Base-by-base conservation (phyloP, 2,329 filamentous ascomycete species). In the Rhytidhysteron rufulum region DNA sequence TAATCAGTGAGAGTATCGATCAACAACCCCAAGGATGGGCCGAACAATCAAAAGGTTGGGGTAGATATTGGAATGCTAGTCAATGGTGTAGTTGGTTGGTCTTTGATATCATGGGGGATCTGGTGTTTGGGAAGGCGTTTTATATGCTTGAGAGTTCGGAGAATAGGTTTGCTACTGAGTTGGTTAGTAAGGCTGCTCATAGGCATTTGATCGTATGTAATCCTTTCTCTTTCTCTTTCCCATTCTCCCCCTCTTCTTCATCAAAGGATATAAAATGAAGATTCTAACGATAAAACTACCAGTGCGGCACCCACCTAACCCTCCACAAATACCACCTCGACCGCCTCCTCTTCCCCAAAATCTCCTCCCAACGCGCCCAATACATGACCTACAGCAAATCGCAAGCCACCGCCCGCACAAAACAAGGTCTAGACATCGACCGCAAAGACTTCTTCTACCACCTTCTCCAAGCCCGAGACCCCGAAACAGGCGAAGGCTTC, bases 31-130 rank as follows among this genome's bases (percentile, higher is more conserved):
- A 39, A 7, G 47, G 41, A 20, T 37, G 19, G 15, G 15, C 35
- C 20, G 47, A 34, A 20, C 21, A 44, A 25, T 41, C 34, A 33
- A 33, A 61, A 29, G 63, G 55, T n/a, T 75, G 71, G 69, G 63
- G 61, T 22, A 38, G 51, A 18, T 50, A 62, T 13, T 62, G 67
- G 50, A 70, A 77, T 40, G 68, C 74, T 46, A 66, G 67, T 7
- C 55, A 67, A 38, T 70, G 67, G 61, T 60, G 62, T 54, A 57
- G 69, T 42, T 73, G 65, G 58, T 52, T 75, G 27, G 65, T 70
- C 9, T 71, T 76, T 44, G 74, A 77, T 42, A 68, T 77, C 41
- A 75, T 78, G 67, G 71, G 70, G 10, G 71, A 74, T 43, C 49
- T 73, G 16, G 65, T 65, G 19, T 69, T 72, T 48, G 68, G 68